phyloP scores from a whole-genome alignment of 345 rosid genomes.

The Pugionium cornutum region DNA sequence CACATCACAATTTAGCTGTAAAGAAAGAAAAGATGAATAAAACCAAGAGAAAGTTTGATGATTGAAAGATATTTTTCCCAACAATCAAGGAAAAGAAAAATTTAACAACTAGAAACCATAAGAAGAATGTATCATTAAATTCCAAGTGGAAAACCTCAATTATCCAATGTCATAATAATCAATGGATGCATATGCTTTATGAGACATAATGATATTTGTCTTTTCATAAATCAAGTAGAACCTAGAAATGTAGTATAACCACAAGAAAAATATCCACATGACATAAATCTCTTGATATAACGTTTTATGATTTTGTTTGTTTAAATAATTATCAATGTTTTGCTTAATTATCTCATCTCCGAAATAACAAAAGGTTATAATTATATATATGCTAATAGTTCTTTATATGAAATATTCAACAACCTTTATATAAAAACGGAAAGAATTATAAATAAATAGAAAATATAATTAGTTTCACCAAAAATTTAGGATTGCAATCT shows the following conservation, averaged over 20 bases:
- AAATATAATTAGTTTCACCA: not conserved
- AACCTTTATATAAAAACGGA: not conserved
- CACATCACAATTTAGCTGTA: constrained; percentile 21
- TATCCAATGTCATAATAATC: constrained; percentile 23
- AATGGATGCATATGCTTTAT: constrained; percentile 36
- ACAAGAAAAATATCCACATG: constrained; percentile 28
- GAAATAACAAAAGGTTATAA: too few species aligned
- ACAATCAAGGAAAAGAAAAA: constrained; percentile 36
- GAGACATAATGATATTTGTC: constrained; percentile 38
- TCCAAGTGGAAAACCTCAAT: constrained; percentile 32
- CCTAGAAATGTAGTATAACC: constrained; percentile 28
- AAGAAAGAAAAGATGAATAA: not conserved
- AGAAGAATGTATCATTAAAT: constrained; percentile 33
- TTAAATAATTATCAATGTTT: not conserved
- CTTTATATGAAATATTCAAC: too few species aligned
- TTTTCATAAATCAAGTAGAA: constrained; percentile 33
- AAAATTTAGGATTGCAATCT: not conserved
- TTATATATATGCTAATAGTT: too few species aligned
- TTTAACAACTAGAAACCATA: constrained; percentile 9
- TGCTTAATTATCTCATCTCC: too few species aligned
- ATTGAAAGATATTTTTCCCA: constrained; percentile 34
- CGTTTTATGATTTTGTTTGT: not conserved
- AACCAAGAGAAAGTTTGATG: constrained; percentile 12
- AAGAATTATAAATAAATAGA: not conserved
- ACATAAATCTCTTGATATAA: not conserved